phyloP scores from a whole-genome alignment of 2,329 filamentous ascomycete species.

The Microsporum ferrugineum region DNA sequence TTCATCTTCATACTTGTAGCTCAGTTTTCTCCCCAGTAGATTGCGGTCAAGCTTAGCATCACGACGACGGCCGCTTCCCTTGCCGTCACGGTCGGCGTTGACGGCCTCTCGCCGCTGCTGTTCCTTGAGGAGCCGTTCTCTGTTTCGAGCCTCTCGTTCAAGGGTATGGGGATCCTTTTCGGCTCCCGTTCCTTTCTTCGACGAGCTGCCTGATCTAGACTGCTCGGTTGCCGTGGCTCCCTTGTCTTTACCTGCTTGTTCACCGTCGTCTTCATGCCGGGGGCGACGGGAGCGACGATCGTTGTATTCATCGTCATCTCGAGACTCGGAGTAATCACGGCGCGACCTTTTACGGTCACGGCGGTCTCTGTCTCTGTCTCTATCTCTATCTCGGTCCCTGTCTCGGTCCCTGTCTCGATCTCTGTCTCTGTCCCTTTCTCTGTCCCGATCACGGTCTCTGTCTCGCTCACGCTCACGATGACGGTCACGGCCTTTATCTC shows the following conservation, averaged over 20 bases:
- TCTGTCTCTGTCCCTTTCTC: slow-evolving; percentile 29
- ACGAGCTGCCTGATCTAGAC: background rate
- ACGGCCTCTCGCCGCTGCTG: slow-evolving; percentile 51
- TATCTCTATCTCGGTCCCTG: slow-evolving; percentile 27
- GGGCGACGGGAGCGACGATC: slow-evolving; percentile 30
- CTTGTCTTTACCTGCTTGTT: slow-evolving; percentile 2
- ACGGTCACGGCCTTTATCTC: slow-evolving; percentile 18
- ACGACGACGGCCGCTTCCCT: slow-evolving; percentile 24
- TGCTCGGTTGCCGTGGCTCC: background rate
- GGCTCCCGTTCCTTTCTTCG: slow-evolving; percentile 15
- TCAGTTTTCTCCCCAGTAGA: slow-evolving; percentile 28
- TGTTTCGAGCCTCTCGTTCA: slow-evolving; percentile 57
- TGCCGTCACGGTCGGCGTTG: slow-evolving; percentile 22
- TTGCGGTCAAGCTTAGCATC: slow-evolving; percentile 25
- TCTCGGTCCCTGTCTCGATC: slow-evolving; percentile 40
- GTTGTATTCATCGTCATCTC: slow-evolving; percentile 23
- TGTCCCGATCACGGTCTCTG: slow-evolving; percentile 26
- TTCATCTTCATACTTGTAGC: slow-evolving; percentile 42
- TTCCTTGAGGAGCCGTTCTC: slow-evolving; percentile 54
- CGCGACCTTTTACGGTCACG: slow-evolving; percentile 29
- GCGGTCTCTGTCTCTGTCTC: slow-evolving; percentile 11
- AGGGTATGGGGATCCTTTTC: slow-evolving; percentile 59
- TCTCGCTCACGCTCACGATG: slow-evolving; percentile 28
- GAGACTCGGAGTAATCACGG: slow-evolving; percentile 30
- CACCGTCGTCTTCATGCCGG: slow-evolving; percentile 6